These are phyloP conservation scores for Cardamine resedifolia DNA, from an alignment of 345 rosid genomes.

Conservation along the genomic window DNA sequence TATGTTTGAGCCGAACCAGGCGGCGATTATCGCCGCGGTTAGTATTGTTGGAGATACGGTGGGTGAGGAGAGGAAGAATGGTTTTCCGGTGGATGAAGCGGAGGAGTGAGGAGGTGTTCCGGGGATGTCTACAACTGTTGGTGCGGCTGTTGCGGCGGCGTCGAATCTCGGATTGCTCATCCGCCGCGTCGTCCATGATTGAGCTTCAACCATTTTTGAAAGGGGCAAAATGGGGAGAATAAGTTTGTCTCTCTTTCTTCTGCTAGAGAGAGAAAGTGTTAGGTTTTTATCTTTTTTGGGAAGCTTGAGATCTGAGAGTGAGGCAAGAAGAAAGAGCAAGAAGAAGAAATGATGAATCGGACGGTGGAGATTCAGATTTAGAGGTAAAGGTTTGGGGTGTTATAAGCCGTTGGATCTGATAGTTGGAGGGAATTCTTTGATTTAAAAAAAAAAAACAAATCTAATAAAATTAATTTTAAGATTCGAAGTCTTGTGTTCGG, in stretches of 20 bases:
- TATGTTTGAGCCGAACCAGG: conserved; percentile 93
- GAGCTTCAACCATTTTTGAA: conserved; percentile 82
- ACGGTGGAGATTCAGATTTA: conserved; percentile 64
- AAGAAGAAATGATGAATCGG: conserved; percentile 35
- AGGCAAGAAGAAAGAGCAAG: not conserved
- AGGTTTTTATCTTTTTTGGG: not conserved
- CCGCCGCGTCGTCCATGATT: conserved; percentile 97
- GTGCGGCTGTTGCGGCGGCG: conserved; percentile 42
- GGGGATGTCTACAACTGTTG: conserved; percentile 70
- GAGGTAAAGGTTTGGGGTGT: not conserved
- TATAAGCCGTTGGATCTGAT: conserved; percentile 50
- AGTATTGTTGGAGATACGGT: conserved; percentile 57
- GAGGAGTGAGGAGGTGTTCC: conserved; percentile 67
- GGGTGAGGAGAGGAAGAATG: conserved; percentile 34
- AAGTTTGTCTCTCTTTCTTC: conserved; percentile 26
- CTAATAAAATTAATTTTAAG: conserved; percentile 17
- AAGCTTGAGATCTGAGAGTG: conserved; percentile 48
- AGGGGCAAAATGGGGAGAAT: conserved; percentile 27
- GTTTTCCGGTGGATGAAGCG: conserved; percentile 40
- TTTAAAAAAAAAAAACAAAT: conserved; percentile 4
- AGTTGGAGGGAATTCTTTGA: conserved; percentile 35
- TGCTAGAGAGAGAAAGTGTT: not conserved
- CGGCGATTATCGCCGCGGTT: conserved; percentile 75
- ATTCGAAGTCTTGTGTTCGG: conserved; percentile 40
- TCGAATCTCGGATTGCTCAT: conserved; percentile 92